Percentiles rank a stretch among this genome's conserved stretches.
These are phyloP conservation scores for Chrysochromulina parva DNA, from an alignment of 78 protist genomes.

Conservation along the genomic window DNA sequence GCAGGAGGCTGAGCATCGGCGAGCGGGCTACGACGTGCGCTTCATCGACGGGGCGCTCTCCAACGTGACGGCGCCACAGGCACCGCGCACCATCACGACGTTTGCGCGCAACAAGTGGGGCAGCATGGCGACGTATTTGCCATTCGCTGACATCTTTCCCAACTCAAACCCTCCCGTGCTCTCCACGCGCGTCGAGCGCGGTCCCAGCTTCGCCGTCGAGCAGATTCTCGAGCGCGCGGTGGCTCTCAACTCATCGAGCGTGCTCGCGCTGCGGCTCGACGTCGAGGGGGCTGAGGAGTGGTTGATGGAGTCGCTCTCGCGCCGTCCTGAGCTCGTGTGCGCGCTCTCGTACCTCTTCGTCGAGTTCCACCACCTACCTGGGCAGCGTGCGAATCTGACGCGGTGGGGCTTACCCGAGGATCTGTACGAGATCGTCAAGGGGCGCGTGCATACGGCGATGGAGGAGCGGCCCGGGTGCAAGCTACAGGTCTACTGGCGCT, in stretches of 20 bases:
- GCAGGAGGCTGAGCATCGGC: neutral
- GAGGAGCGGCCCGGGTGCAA: neutral
- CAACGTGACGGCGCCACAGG: neutral
- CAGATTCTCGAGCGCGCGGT: neutral
- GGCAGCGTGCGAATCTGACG: neutral
- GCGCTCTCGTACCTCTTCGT: neutral
- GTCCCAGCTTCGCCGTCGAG: neutral
- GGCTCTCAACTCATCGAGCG: neutral
- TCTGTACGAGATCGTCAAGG: neutral
- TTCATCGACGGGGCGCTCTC: neutral
- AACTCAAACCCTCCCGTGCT: neutral
- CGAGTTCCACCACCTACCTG: neutral
- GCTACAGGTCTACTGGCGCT: neutral
- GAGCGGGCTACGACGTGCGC: neutral
- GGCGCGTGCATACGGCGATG: neutral
- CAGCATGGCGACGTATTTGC: neutral
- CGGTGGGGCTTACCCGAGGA: neutral
- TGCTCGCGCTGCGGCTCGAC: neutral
- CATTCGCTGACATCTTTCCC: neutral
- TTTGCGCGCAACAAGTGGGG: neutral
- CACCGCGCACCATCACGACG: neutral
- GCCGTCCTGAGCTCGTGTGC: neutral
- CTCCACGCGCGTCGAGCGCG: neutral
- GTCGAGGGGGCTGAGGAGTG: neutral
- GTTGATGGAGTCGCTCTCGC: neutral